Conservation (phyloP, 2,329 filamentous ascomycete genomes). For the Ophiocordyceps camponoti-floridani region DNA sequence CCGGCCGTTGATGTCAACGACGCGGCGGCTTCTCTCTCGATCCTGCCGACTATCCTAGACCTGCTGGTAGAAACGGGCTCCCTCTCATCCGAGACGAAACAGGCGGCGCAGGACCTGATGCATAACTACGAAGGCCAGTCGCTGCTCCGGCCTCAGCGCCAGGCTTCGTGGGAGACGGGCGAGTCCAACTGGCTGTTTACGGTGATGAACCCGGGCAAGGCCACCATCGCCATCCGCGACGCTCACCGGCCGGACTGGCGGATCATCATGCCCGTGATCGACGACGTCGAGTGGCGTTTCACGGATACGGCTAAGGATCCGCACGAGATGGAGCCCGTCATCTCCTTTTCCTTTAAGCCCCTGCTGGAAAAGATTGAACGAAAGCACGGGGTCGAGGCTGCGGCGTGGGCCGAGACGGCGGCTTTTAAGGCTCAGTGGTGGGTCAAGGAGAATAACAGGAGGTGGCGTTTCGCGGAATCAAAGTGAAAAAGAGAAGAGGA, state of each 20-base stretch:
- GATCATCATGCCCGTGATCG: slow-evolving; percentile 8
- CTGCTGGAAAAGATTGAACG: slow-evolving; percentile 7
- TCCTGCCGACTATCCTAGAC: slow-evolving; percentile 17
- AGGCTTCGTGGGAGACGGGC: slow-evolving; percentile 4
- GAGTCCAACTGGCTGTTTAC: slow-evolving; percentile 9
- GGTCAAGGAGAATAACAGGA: slow-evolving; percentile 15
- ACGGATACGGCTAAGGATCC: slow-evolving; percentile 12
- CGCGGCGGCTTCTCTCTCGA: slow-evolving; percentile 13
- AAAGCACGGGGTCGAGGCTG: slow-evolving; percentile 9
- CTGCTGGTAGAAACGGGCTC: slow-evolving; percentile 16
- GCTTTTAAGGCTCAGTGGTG: slow-evolving; percentile 15
- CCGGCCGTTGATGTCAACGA: slow-evolving; percentile 14
- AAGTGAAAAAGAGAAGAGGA: background rate
- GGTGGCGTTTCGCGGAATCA: slow-evolving; percentile 9
- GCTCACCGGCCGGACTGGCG: slow-evolving; percentile 6
- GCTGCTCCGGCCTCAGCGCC: slow-evolving; percentile 13
- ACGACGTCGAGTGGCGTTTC: slow-evolving; percentile 13
- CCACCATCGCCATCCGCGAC: slow-evolving; percentile 7
- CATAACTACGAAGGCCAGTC: slow-evolving; percentile 18
- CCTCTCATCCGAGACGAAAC: slow-evolving; percentile 8
- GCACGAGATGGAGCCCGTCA: slow-evolving; percentile 9
- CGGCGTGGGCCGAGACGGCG: slow-evolving; percentile 15
- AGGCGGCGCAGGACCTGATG: slow-evolving; percentile 11
- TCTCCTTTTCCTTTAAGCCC: slow-evolving; percentile 9
- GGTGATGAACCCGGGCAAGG: slow-evolving; percentile 10